Evolutionary conservation across 2,329 filamentous ascomycete species (phyloP).

Genomic region (Aspergillus transmontanensis): DNA sequence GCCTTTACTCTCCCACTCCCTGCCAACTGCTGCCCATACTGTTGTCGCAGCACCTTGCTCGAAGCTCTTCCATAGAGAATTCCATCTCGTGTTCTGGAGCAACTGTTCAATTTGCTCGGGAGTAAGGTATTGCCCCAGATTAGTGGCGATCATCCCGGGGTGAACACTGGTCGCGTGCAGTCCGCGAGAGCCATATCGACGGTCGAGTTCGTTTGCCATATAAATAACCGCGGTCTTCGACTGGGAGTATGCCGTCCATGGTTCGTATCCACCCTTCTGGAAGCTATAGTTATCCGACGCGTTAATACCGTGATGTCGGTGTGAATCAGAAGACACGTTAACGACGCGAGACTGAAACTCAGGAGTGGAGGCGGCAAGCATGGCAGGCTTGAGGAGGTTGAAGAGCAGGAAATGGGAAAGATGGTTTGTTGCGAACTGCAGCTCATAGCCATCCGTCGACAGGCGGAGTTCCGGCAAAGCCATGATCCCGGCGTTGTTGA

Average conservation of each 20-base stretch:
- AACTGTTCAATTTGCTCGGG: constrained; percentile 10
- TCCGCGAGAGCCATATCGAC: constrained; percentile 48
- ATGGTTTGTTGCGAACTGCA: constrained; percentile 57
- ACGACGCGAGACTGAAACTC: constrained; percentile 52
- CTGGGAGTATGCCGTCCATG: constrained; percentile 48
- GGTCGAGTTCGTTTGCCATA: constrained; percentile 55
- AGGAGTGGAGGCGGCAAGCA: constrained; percentile 29
- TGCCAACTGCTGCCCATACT: constrained; percentile 39
- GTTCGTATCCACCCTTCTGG: constrained; percentile 36
- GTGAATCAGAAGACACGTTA: constrained; percentile 47
- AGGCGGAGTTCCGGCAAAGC: constrained; percentile 28
- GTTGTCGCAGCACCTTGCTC: constrained; percentile 46
- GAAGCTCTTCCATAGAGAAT: constrained; percentile 30
- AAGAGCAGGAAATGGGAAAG: constrained; percentile 57
- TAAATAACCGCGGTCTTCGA: constrained; percentile 56
- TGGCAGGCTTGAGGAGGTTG: constrained; percentile 46
- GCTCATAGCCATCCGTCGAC: constrained; percentile 47
- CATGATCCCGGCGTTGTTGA: constrained; percentile 53
- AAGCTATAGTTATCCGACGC: constrained; percentile 44
- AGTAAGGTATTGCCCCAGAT: constrained; percentile 7
- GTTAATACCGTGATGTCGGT: constrained; percentile 38
- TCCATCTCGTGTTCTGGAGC: constrained; percentile 15
- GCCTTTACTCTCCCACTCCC: constrained; percentile 35
- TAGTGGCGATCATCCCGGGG: constrained; percentile 40
- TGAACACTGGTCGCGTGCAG: constrained; percentile 51